phyloP scores from a whole-genome alignment of 148 eudicot genomes.

The Rhododendron kiyosumense region DNA sequence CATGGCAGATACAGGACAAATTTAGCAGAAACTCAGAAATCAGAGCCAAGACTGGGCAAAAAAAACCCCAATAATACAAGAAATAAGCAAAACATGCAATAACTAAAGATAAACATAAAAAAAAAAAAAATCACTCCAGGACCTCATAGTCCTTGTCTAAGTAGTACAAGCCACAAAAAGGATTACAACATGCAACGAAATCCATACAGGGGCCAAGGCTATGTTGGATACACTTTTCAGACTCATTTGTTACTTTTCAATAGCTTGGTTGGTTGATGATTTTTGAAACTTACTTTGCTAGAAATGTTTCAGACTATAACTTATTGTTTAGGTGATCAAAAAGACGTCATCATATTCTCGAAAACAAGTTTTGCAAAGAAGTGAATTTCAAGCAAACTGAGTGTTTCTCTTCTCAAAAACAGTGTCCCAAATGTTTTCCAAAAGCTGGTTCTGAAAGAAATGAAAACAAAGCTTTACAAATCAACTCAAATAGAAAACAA shows the following conservation, averaged over 20 bases:
- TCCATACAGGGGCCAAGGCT: not conserved
- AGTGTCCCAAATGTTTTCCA: too few relatives aligned
- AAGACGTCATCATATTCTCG: too few relatives aligned
- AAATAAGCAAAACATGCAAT: not conserved
- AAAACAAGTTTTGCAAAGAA: too few relatives aligned
- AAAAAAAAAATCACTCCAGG: not conserved
- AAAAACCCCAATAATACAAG: not conserved
- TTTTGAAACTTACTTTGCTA: not conserved
- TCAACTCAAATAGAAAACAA: not conserved
- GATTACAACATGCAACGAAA: not conserved
- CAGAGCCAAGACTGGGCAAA: not conserved
- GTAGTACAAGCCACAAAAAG: not conserved
- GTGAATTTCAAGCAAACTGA: too few relatives aligned
- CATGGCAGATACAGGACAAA: not conserved
- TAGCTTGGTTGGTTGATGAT: not conserved
- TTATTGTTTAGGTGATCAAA: not conserved
- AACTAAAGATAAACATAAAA: not conserved
- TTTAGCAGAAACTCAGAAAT: not conserved
- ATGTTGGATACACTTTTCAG: not conserved
- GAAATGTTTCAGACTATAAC: not conserved
- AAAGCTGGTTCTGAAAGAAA: too few relatives aligned
- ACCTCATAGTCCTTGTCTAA: not conserved
- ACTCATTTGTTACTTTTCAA: not conserved
- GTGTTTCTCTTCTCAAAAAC: too few relatives aligned
- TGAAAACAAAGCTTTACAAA: not conserved